Evolutionary conservation across 1,139 yeast genomes (phyloP).

Genomic region (Entelexis paramagnoliae): DNA sequence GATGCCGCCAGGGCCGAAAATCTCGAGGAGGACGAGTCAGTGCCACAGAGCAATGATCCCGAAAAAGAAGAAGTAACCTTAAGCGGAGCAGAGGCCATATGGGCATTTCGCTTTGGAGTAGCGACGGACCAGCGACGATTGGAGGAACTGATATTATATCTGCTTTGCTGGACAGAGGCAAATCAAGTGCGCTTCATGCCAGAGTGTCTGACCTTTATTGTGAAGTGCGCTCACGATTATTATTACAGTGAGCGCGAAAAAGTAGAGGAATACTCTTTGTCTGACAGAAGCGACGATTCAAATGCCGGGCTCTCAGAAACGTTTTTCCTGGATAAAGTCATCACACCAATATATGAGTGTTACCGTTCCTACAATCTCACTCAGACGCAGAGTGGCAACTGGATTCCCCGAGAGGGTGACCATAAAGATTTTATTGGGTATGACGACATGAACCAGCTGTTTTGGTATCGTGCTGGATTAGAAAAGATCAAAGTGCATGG

Average conservation of each 20-base stretch:
- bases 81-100: slow-evolving; percentile 46
- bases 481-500: slow-evolving; percentile 34
- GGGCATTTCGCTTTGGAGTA: slow-evolving; percentile 53
- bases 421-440: slow-evolving; percentile 67
- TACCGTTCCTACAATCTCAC: slow-evolving; percentile 47
- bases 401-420: slow-evolving; percentile 48
- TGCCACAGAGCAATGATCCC: background rate
- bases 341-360: slow-evolving; percentile 65
- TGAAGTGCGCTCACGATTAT: slow-evolving; percentile 64
- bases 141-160: slow-evolving; percentile 56
- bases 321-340: slow-evolving; percentile 51
- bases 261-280: background rate
- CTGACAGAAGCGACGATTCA: background rate
- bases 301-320: slow-evolving; percentile 16
- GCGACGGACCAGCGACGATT: slow-evolving; percentile 45
- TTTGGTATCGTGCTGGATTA: slow-evolving; percentile 67
- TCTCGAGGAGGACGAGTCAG: background rate
- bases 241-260: background rate
- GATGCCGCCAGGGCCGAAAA: background rate
- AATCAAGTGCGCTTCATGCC: slow-evolving; percentile 76
- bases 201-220: slow-evolving; percentile 71
- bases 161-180: slow-evolving; percentile 85
- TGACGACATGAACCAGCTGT: slow-evolving; percentile 76
- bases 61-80: slow-evolving; percentile 29
- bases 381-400: slow-evolving; percentile 32